Conservation (phyloP, 1,284 basidiomycete species). For the Sphagnurus paluster region DNA sequence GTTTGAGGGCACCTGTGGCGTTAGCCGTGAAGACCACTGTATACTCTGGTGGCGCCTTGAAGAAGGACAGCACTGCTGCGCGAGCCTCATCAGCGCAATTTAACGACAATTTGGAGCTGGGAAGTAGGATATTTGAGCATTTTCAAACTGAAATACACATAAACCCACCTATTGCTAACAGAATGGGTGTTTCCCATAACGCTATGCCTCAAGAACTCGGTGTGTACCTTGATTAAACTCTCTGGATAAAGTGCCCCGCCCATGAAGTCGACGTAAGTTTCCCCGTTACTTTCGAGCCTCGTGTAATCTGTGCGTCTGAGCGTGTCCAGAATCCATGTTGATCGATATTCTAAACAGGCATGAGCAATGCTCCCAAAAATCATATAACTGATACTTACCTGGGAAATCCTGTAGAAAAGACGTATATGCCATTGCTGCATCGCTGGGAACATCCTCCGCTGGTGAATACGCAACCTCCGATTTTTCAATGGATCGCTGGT, state of each 20-base stretch:
- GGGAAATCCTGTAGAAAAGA: conserved; percentile 43
- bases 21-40: conserved; percentile 83
- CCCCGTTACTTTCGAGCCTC: conserved; percentile 58
- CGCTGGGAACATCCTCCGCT: conserved; percentile 24
- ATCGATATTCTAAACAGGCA: conserved; percentile 46
- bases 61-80: conserved; percentile 70
- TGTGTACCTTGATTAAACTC: conserved; percentile 66
- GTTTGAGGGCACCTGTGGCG: conserved; percentile 75
- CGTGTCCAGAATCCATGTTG: conserved; percentile 68
- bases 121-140: conserved; percentile 8
- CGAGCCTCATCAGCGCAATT: conserved; percentile 68
- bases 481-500: conserved; percentile 6
- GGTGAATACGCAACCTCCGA: conserved; percentile 29
- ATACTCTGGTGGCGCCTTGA: conserved; percentile 69
- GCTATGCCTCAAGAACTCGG: conserved; percentile 61
- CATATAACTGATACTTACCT: conserved; percentile 25
- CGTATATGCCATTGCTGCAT: conserved; percentile 34
- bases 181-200: conserved; percentile 84
- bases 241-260: conserved; percentile 76
- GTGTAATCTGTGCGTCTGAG: conserved; percentile 68
- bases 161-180: conserved; percentile 66
- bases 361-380: neutral
- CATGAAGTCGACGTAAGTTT: conserved; percentile 84
- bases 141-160: too few species aligned
- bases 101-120: conserved; percentile 72